These are phyloP conservation scores for Lyophyllum atratum DNA, from an alignment of 768 basidiomycete species.

Conservation along the genomic window DNA sequence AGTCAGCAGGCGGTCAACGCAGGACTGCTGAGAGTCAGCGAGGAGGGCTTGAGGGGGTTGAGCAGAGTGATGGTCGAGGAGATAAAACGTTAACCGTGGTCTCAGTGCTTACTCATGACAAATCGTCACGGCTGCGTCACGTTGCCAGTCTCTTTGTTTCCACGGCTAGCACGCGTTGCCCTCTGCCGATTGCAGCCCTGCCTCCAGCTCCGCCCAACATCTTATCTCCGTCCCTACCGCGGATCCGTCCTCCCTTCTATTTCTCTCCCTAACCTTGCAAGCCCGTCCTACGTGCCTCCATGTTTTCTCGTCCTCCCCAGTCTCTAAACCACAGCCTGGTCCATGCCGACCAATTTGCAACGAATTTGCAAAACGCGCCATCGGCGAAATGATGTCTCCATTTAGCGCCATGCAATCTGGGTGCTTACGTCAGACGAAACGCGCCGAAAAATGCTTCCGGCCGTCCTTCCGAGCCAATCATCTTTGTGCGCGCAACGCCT, in stretches of 20 bases:
- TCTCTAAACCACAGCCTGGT: not conserved
- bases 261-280: not conserved
- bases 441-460: not conserved
- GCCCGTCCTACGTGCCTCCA: not conserved
- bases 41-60: not conserved
- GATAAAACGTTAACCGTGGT: slow-evolving; percentile 15
- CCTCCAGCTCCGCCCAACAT: not conserved
- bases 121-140: slow-evolving; percentile 11
- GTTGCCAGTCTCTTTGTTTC: slow-evolving; percentile 11
- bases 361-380: not conserved
- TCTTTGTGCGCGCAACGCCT: not conserved
- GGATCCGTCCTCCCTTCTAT: not conserved
- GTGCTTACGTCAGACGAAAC: not conserved
- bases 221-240: slow-evolving; percentile 13
- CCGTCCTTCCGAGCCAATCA: not conserved
- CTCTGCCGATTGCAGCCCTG: not conserved
- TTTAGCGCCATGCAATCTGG: not conserved
- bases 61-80: slow-evolving; percentile 13
- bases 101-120: slow-evolving; percentile 21
- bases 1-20: slow-evolving; percentile 7
- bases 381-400: not conserved
- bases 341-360: not conserved
- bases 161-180: slow-evolving; percentile 6
- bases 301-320: not conserved
- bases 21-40: not conserved